Base-by-base conservation (phyloP, 805 yeast genomes). In the Priceomyces melissophilus region DNA sequence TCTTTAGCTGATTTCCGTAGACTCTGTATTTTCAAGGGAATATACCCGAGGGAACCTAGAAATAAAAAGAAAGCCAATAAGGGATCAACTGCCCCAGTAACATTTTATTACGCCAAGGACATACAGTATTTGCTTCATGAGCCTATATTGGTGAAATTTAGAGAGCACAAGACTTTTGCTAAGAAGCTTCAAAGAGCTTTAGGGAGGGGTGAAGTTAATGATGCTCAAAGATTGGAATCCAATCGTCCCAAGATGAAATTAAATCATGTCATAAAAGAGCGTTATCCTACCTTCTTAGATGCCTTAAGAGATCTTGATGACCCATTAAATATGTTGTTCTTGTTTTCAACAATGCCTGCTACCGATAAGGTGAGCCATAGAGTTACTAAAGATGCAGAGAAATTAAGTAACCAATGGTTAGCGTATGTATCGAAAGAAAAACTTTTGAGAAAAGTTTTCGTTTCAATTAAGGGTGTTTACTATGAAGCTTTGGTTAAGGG, bases 1-100 rank as follows among this genome's bases (percentile, higher is more conserved):
- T 85, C 97, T 2, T 74, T 93, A 37, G 97, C 97, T 10, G 99
- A 93, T 68, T 93, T 93, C 78, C 82, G 96, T 69, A 81, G 99
- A 58, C 76, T 93, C 59, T 93, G 99, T 76, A 93, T 93, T 61
- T 88, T 93, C 76, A 93, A 93, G 65, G 99, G 99, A 39, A 90
- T 93, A 49, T 93, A 88, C 61, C 99, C 99, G 40, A 80, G 99
- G 62, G 97, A 89, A 60, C 98, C 98, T 35, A 75, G 90, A 54
- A 88, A 87, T 67, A 93, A 90, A 71, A 88, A 85, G 80, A 90
- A 88, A 75, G 96, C 97, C 45, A 91, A 89, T 67, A 93, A 88
- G 67, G 98, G 99, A 15, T 86, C 96, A n/a, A 87, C 97, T 6
- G 95, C 95, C 17, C 96, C 96, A 35, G 84, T 85, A 16, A 93